Base-by-base conservation (phyloP, 163 green algal genomes). In the Scenedesmus sp. region DNA sequence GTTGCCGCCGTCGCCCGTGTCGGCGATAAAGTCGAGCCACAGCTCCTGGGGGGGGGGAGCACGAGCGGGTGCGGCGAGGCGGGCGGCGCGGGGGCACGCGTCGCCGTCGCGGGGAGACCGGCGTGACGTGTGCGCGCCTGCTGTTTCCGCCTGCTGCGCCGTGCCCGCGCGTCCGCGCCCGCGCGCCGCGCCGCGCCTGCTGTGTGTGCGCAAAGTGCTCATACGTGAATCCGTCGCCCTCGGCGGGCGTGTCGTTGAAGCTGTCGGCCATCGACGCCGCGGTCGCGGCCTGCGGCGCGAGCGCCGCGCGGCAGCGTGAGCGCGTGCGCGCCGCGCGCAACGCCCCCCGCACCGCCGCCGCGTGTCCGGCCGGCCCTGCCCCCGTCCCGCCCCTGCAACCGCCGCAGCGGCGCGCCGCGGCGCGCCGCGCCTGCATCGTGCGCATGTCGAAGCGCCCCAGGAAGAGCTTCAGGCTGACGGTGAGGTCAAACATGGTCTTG, bases 371-470 rank as follows among this genome's bases (percentile, higher is more conserved):
- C n/a, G n/a, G n/a, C n/a, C n/a, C n/a, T n/a, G n/a, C n/a, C n/a
- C n/a, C n/a, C n/a, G n/a, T n/a, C n/a, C n/a, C n/a, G n/a, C n/a
- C n/a, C n/a, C n/a, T n/a, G n/a, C n/a, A n/a, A n/a, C n/a, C n/a
- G n/a, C n/a, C n/a, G n/a, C n/a, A n/a, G n/a, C n/a, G n/a, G n/a
- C n/a, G n/a, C n/a, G n/a, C n/a, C 18, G 48, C 17, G 15, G 48
- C 48, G 17, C 48, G 10, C 24, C 15, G 20, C 65, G 87, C 92
- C 91, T 95, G 88, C 92, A 97, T 91, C 2, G 89, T 94, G 47
- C 93, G 88, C 90, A 94, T 94, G 88, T 97, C 93, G 70, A 96
- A 97, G 57, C 93, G 84, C 1, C 93, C 93, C 63, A 97, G 77
- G 84, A 97, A 97, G 3, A 97, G 81, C 79, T 96, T 97, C 4